phyloP scores from a whole-genome alignment of 2,329 filamentous ascomycete species.

The Metarhizium album region DNA sequence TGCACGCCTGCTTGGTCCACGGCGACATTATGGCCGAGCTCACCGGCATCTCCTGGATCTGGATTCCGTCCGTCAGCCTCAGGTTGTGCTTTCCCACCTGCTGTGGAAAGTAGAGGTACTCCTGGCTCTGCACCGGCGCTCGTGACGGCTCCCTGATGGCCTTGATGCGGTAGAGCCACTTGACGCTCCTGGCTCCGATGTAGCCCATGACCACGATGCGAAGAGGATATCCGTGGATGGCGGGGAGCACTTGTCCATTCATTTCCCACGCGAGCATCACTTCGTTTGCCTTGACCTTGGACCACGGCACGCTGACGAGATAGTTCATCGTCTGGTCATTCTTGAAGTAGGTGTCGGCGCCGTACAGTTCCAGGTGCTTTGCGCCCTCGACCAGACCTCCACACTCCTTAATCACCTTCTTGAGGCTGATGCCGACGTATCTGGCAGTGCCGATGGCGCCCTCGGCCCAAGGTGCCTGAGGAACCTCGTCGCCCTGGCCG shows the following conservation, averaged over 20 bases:
- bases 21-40: conserved; percentile 57
- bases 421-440: conserved; percentile 54
- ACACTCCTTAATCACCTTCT: conserved; percentile 60
- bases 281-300: conserved; percentile 56
- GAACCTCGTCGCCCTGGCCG: conserved; percentile 55
- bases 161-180: conserved; percentile 53
- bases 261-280: conserved; percentile 62
- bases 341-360: conserved; percentile 66
- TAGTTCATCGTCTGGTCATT: conserved; percentile 56
- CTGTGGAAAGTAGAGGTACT: conserved; percentile 59
- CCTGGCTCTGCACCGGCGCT: conserved; percentile 53
- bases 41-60: conserved; percentile 64
- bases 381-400: conserved; percentile 45
- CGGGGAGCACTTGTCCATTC: conserved; percentile 54
- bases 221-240: conserved; percentile 55
- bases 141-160: conserved; percentile 44
- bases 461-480: conserved; percentile 48
- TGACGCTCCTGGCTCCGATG: conserved; percentile 54
- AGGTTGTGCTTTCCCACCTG: conserved; percentile 59
- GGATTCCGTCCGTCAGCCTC: conserved; percentile 47
- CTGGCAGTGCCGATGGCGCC: conserved; percentile 57
- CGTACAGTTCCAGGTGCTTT: conserved; percentile 57
- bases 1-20: conserved; percentile 45
- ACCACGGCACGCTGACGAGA: conserved; percentile 53
- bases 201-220: conserved; percentile 54